Conservation (phyloP, 2,329 filamentous ascomycete species). For the Microsporum ferrugineum region DNA sequence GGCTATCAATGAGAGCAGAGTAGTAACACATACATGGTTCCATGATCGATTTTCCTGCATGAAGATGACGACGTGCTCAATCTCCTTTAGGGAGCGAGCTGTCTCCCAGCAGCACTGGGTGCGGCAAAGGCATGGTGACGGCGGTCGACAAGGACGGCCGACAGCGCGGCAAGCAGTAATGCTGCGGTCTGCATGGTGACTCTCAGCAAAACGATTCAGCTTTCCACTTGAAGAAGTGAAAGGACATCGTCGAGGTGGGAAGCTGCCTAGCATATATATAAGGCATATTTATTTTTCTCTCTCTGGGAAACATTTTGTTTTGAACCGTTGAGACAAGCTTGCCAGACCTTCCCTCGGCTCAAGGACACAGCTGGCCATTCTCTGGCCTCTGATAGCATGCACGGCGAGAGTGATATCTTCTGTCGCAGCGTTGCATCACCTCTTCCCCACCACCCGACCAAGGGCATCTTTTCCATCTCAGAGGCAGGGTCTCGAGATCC, state of each 20-base stretch:
- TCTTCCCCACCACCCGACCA: background rate
- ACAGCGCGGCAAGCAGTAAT: constrained; percentile 2
- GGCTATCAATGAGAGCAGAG: background rate
- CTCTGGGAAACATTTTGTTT: background rate
- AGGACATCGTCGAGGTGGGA: background rate
- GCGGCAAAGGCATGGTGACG: background rate
- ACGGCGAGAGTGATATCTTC: background rate
- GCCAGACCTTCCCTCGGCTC: background rate
- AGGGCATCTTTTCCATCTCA: background rate
- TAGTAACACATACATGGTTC: constrained; percentile 23
- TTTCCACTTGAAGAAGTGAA: background rate
- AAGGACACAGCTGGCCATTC: background rate
- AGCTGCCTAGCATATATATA: background rate
- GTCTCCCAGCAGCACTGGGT: constrained; percentile 8
- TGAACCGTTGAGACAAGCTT: background rate
- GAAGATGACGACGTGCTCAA: constrained; percentile 48
- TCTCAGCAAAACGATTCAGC: background rate
- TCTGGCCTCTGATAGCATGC: background rate
- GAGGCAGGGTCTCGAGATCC: background rate
- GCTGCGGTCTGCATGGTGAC: constrained; percentile 1
- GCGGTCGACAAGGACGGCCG: constrained; percentile 9
- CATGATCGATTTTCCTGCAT: constrained; percentile 43
- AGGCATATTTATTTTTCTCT: background rate
- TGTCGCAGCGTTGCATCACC: background rate
- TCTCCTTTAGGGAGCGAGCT: constrained; percentile 38